Evolutionary conservation across 306 rosid genomes (phyloP).

Genomic region (Trifolium subterraneum): DNA sequence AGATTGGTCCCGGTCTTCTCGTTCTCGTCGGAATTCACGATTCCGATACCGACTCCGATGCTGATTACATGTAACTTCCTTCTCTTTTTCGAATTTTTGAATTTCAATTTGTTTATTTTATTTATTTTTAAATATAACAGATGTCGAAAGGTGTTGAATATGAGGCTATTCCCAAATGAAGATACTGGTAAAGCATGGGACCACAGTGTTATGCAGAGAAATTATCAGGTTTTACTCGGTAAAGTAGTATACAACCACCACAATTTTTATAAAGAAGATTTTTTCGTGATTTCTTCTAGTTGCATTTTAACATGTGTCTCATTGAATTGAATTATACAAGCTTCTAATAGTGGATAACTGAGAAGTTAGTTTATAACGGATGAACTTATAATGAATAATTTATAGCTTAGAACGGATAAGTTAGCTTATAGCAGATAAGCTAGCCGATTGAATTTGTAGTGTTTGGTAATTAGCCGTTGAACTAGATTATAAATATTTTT

Average conservation of each 20-base stretch:
- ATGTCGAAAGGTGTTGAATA: slow-evolving; percentile 90
- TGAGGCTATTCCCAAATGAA: slow-evolving; percentile 85
- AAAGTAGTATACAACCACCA: neutral
- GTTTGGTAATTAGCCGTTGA: too few species aligned
- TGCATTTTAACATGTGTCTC: too few species aligned
- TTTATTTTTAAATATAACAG: slow-evolving; percentile 42
- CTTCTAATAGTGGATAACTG: too few species aligned
- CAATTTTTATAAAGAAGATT: too few species aligned
- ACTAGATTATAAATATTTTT: too few species aligned
- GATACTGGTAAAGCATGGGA: slow-evolving; percentile 84
- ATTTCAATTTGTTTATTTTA: neutral
- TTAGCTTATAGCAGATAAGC: too few species aligned
- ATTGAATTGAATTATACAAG: too few species aligned
- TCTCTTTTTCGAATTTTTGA: neutral
- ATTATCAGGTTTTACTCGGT: slow-evolving; percentile 81
- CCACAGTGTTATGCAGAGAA: slow-evolving; percentile 80
- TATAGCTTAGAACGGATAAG: too few species aligned
- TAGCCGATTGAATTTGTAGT: too few species aligned
- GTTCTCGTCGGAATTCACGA: slow-evolving; percentile 89
- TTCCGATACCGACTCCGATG: slow-evolving; percentile 77
- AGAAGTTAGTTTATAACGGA: too few species aligned
- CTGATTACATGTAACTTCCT: slow-evolving; percentile 70
- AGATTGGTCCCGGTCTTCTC: slow-evolving; percentile 92
- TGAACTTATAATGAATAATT: too few species aligned
- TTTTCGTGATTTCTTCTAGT: neutral